Base-by-base conservation (phyloP, 1,284 basidiomycete species). In the Waitea zeae region DNA sequence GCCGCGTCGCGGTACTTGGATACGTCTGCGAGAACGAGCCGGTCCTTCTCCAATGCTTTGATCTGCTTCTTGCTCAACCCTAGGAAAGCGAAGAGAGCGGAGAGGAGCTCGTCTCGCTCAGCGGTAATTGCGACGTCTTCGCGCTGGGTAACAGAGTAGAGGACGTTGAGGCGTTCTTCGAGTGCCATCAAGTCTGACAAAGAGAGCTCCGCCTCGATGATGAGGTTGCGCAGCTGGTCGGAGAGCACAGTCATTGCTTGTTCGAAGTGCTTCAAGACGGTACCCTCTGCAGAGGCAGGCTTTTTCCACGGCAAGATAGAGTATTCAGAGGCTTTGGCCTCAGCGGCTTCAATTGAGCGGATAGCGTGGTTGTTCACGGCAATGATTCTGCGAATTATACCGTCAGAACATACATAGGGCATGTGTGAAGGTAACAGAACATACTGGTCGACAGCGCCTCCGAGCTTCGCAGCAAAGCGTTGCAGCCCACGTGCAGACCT, bases 341-440 rank as follows among this genome's bases (percentile, higher is more conserved):
- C 56, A 17, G 66, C 62, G 11, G 48, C 55, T 47, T 69, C 64
- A 17, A 82, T 80, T 3, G 64, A 58, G 14, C 59, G 57, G 34
- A 79, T 55, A 1, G 76, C 76, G 44, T 77, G 68, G 38, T 71
- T 70, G 42, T 79, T 82, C 33, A 77, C 57, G 0, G 76, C 73
- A 51, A 79, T 60, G 42, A 82, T 68, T 30, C 77, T 81, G 38
- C 18, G 31, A 15, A 14, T 30, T n/a, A 17, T 32, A 27, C 43
- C 31, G 27, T 38, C 20, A 24, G 17, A 36, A 22, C 32, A 28
- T 15, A 12, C 15, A 28, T 18, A 14, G 30, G 17, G 11, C n/a
- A 12, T 18, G 27, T 14, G 12, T 12, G 24, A 15, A 29, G n/a
- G 2, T 12, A 31, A 29, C 13, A 12, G 4, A 17, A 17, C 42